Evolutionary conservation across 257 asterid species (phyloP).

Genomic region (Thymus mandschuricus): DNA sequence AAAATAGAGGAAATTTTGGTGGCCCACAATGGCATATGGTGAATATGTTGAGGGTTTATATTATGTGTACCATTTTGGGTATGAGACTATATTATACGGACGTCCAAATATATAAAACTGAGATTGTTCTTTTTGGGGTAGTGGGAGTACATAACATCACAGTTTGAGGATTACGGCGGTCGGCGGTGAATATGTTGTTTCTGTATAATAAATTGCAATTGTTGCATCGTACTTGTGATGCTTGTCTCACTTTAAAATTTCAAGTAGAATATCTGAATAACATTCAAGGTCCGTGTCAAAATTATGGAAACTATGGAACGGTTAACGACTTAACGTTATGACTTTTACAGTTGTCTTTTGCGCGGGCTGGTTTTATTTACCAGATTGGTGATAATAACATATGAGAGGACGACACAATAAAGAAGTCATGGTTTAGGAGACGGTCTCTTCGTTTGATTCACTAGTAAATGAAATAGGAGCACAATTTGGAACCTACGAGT

Average conservation of each 20-base stretch:
- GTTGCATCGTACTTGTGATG: slow-evolving; percentile 9
- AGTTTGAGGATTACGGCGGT: slow-evolving; percentile 2
- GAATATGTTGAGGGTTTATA: too few relatives aligned
- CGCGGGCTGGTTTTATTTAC: neutral
- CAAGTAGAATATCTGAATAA: neutral
- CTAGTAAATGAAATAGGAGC: neutral
- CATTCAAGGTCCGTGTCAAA: neutral
- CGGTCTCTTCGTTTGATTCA: neutral
- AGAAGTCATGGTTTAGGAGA: neutral
- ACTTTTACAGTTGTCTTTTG: neutral
- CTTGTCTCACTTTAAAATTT: slow-evolving; percentile 15
- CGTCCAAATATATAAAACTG: too few relatives aligned
- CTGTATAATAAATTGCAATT: neutral
- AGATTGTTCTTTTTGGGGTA: too few relatives aligned
- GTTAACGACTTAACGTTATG: neutral
- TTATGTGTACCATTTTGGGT: too few relatives aligned
- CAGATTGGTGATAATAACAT: neutral
- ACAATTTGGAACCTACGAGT: neutral
- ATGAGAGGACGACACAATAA: neutral
- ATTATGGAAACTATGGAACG: neutral
- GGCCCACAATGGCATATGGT: too few relatives aligned
- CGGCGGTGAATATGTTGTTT: neutral
- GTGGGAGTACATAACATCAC: too few relatives aligned
- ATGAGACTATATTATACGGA: too few relatives aligned
- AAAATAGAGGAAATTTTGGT: too few relatives aligned